Percentiles rank a stretch among this genome's conserved stretches.
Evolutionary conservation across 2,329 filamentous ascomycete species (phyloP).

Genomic region (Simplicillium aogashimaense): DNA sequence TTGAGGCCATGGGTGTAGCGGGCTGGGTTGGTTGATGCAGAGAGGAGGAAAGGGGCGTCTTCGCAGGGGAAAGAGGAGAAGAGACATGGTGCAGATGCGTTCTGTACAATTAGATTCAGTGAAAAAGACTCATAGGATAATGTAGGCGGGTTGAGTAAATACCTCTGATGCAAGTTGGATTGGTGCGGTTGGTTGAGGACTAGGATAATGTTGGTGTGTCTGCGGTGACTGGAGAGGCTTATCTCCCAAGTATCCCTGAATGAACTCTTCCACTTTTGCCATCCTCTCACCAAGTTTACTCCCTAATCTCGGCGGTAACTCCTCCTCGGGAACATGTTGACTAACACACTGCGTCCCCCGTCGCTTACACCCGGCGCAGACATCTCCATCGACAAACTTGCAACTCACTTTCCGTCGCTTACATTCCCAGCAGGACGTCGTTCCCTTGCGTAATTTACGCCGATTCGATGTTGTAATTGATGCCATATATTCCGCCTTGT

Average conservation of each 20-base stretch:
- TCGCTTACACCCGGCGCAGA: too few species aligned
- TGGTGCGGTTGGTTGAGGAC: too few species aligned
- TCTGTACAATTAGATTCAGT: too few species aligned
- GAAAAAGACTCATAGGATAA: too few species aligned
- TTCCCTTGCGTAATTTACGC: background rate
- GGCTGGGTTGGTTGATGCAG: background rate
- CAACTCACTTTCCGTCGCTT: background rate
- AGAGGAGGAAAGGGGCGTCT: background rate
- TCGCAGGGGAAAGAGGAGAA: background rate
- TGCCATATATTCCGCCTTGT: too few species aligned
- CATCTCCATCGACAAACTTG: background rate
- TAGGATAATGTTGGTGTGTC: too few species aligned
- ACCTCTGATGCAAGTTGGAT: too few species aligned
- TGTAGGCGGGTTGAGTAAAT: too few species aligned
- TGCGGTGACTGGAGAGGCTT: background rate
- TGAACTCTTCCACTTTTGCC: background rate
- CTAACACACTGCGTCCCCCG: too few species aligned
- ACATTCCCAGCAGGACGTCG: background rate
- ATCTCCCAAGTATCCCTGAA: background rate
- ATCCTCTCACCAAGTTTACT: background rate
- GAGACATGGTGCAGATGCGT: background rate
- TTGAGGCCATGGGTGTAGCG: background rate
- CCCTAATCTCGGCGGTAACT: background rate
- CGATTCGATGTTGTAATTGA: too few species aligned
- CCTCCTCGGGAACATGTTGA: background rate